A percentile compares a stretch with the other conserved stretches of the same genome.
Evolutionary conservation across 768 basidiomycete species (phyloP).

Genomic region (Lepiota brunneoincarnata): DNA sequence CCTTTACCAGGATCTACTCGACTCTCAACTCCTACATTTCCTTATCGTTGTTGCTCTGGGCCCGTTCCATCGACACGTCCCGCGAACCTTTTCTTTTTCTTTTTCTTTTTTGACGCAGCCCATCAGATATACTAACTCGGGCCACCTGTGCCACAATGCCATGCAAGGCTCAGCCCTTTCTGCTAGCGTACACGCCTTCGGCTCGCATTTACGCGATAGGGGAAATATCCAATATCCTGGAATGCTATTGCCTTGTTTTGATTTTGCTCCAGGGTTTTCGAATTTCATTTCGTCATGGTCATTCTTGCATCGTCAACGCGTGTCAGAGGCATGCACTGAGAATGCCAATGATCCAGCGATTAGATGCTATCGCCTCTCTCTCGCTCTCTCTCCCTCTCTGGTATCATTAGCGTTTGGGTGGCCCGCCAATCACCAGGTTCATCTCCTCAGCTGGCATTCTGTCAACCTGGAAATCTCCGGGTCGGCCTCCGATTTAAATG

Average conservation of each 20-base stretch:
- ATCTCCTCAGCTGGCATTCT: neutral
- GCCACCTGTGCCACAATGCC: slow-evolving; percentile 9
- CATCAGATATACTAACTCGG: slow-evolving; percentile 3
- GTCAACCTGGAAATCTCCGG: neutral
- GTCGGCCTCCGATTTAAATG: neutral
- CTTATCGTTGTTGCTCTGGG: neutral
- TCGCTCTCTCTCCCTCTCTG: neutral
- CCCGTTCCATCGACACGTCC: neutral
- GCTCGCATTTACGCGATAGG: slow-evolving; percentile 1
- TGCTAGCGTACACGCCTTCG: slow-evolving; percentile 5
- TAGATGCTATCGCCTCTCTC: slow-evolving; percentile 7
- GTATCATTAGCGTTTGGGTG: neutral
- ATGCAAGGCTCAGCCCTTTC: neutral
- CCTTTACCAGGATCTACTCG: neutral
- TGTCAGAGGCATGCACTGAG: slow-evolving; percentile 7
- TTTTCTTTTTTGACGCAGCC: slow-evolving; percentile 1
- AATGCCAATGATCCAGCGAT: slow-evolving; percentile 6
- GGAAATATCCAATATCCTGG: neutral
- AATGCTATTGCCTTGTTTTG: slow-evolving; percentile 6
- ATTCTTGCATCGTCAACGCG: neutral
- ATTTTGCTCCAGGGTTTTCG: neutral
- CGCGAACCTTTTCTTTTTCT: neutral
- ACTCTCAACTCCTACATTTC: neutral
- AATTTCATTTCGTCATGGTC: neutral
- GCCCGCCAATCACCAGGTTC: neutral